Evolutionary conservation across 441 rosid species (phyloP).

Genomic region (Theobroma grandiflorum): DNA sequence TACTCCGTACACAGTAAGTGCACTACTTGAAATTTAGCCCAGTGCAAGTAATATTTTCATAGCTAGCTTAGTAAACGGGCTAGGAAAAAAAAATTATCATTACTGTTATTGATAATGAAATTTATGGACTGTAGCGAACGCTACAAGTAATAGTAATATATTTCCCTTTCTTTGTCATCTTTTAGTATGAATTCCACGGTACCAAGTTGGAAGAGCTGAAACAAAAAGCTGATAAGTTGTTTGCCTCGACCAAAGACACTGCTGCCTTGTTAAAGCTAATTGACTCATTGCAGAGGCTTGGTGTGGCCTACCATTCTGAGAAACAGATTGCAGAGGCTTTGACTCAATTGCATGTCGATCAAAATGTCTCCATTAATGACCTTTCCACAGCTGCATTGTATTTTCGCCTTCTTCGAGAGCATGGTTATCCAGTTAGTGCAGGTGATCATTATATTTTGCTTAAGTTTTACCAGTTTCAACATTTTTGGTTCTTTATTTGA

Average conservation of each 20-base stretch:
- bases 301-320: conserved; percentile 41
- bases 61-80: too few species aligned
- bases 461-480: neutral
- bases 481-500: neutral
- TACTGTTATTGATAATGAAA: too few species aligned
- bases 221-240: conserved; percentile 22
- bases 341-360: neutral
- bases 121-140: too few species aligned
- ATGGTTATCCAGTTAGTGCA: conserved; percentile 23
- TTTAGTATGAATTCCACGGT: conserved; percentile 28
- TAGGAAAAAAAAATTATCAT: too few species aligned
- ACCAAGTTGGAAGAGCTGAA: conserved; percentile 33
- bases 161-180: neutral
- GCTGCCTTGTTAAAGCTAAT: conserved; percentile 25
- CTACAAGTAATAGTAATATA: too few species aligned
- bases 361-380: neutral
- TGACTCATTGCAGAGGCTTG: conserved; percentile 41
- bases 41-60: too few species aligned
- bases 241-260: conserved; percentile 8
- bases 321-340: conserved; percentile 35
- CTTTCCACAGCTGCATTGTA: conserved; percentile 30
- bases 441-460: neutral
- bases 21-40: too few species aligned
- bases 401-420: conserved; percentile 42
- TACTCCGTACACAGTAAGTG: conserved; percentile 13